A percentile compares a stretch with the other conserved stretches of the same genome.
These are phyloP conservation scores for Verticillium nubilum DNA, from an alignment of 2,329 filamentous ascomycete genomes.

Conservation along the genomic window DNA sequence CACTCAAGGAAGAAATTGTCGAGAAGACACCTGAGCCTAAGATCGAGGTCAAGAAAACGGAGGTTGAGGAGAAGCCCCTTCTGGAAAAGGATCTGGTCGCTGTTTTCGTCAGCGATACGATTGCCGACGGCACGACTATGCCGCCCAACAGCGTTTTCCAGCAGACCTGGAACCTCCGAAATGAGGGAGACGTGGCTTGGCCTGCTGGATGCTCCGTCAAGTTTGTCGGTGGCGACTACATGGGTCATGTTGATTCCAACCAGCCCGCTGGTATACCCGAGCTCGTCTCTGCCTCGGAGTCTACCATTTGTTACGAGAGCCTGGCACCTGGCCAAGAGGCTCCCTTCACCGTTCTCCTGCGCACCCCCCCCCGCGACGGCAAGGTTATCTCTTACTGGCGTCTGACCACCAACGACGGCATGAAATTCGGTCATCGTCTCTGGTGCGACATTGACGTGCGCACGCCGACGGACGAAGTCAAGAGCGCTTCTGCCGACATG, in stretches of 20 bases:
- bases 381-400: constrained; percentile 95
- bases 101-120: constrained; percentile 71
- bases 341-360: constrained; percentile 78
- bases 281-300: constrained; percentile 75
- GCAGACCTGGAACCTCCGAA: constrained; percentile 88
- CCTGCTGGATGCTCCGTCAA: constrained; percentile 85
- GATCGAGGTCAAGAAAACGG: constrained; percentile 14
- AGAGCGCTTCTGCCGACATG: constrained; percentile 18
- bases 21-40: constrained; percentile 19
- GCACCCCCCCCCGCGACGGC: constrained; percentile 70
- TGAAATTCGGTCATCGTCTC: constrained; percentile 84
- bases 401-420: constrained; percentile 72
- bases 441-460: constrained; percentile 88
- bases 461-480: constrained; percentile 20
- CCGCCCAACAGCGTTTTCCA: constrained; percentile 69
- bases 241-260: constrained; percentile 82
- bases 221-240: constrained; percentile 91
- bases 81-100: constrained; percentile 33
- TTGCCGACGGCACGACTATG: constrained; percentile 72
- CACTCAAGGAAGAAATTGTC: constrained; percentile 6
- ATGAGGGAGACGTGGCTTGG: constrained; percentile 75
- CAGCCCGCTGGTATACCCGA: constrained; percentile 74
- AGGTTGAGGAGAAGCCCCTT: constrained; percentile 16
- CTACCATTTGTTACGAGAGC: constrained; percentile 65
- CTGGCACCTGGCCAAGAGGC: constrained; percentile 70